Percentiles rank a stretch among this genome's conserved stretches.
Evolutionary conservation across 306 rosid genomes (phyloP).

Genomic region (Gillenia trifoliata): DNA sequence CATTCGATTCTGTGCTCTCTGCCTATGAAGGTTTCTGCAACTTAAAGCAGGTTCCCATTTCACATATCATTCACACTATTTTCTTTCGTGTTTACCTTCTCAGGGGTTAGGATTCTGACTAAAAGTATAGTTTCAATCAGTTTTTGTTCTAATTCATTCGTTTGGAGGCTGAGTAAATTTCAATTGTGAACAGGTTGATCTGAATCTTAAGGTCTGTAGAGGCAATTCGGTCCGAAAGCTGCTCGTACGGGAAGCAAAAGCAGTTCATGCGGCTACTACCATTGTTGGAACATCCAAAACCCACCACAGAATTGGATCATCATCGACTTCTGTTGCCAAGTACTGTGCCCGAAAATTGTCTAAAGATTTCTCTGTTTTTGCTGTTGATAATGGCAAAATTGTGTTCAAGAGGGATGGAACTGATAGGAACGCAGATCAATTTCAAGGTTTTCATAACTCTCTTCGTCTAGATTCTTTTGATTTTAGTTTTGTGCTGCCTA

Average conservation of each 20-base stretch:
- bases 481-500: background rate
- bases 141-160: background rate
- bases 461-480: background rate
- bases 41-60: constrained; percentile 68
- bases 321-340: constrained; percentile 59
- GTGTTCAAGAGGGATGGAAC: constrained; percentile 59
- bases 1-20: constrained; percentile 75
- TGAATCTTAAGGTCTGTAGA: constrained; percentile 71
- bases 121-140: no score
- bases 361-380: constrained; percentile 49
- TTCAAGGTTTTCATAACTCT: constrained; percentile 30
- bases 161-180: background rate
- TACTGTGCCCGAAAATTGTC: constrained; percentile 76
- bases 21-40: constrained; percentile 87
- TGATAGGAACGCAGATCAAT: constrained; percentile 7
- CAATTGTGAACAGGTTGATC: constrained; percentile 43
- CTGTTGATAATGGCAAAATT: constrained; percentile 74
- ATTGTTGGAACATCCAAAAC: constrained; percentile 69
- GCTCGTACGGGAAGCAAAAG: constrained; percentile 55
- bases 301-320: constrained; percentile 58
- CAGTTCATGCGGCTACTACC: constrained; percentile 46
- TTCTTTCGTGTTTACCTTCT: no score
- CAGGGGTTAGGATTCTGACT: background rate
- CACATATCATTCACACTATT: background rate
- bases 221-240: constrained; percentile 55